These are phyloP conservation scores for Nitzschia sp. DNA, from an alignment of 108 stramenopile species.

Conservation along the genomic window DNA sequence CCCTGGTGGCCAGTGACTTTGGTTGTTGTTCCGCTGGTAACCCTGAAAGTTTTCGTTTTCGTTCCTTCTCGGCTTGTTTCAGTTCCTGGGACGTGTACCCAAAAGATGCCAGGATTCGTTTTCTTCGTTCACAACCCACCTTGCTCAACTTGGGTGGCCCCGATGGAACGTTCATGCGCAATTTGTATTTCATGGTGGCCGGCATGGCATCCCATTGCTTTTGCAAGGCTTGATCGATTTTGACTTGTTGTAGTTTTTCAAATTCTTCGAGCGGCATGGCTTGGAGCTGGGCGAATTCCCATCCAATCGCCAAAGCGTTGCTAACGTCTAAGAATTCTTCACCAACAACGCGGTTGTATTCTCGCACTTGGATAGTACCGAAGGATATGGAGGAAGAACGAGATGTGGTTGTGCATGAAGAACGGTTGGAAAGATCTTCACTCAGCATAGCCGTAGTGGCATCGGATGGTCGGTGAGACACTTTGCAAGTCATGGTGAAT, in stretches of 20 bases:
- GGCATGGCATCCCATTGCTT: not conserved
- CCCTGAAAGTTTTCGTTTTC: not conserved
- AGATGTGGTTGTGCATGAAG: too few relatives aligned
- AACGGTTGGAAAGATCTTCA: too few relatives aligned
- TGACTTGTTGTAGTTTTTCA: not conserved
- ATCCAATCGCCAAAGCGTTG: conserved; percentile 1
- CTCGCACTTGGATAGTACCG: not conserved
- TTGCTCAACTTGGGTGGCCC: not conserved
- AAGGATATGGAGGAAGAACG: not conserved
- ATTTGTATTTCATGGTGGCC: not conserved
- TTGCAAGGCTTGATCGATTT: not conserved
- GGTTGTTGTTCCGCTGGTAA: too few relatives aligned
- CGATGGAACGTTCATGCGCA: not conserved
- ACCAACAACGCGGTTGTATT: not conserved
- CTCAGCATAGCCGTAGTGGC: too few relatives aligned
- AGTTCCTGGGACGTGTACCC: not conserved
- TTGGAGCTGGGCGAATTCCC: not conserved
- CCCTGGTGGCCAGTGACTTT: too few relatives aligned
- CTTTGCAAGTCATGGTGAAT: too few relatives aligned
- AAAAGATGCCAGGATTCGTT: not conserved
- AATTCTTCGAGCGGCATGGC: not conserved
- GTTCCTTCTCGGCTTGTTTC: conserved; percentile 1
- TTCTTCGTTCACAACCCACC: not conserved
- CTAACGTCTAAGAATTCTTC: not conserved
- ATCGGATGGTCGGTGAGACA: too few relatives aligned